Evolutionary conservation across 257 asterid genomes (phyloP), one percentile per base, ranked within the genome.

Genomic region (Ajuga chamaepitys): DNA sequence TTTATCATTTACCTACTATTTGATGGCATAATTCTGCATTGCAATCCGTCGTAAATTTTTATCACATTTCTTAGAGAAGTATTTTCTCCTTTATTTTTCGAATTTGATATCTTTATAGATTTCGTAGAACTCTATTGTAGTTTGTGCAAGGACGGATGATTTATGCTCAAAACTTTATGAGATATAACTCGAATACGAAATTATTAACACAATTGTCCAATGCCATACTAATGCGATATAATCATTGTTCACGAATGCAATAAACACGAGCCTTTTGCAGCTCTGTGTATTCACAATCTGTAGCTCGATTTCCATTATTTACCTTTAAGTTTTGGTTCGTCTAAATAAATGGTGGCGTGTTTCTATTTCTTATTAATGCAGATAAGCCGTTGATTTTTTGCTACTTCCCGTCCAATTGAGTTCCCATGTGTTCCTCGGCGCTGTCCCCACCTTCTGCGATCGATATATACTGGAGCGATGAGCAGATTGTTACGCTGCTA

Each of bases 391-490:
- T 16, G 9, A 25, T 7, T 13, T 61, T 60, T 66, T 55, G 68
- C 26, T 35, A 35, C 25, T 46, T 40, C 67, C 45, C 34, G 1
- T 50, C 38, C 62, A 34, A 67, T 72, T 38, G n/a, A 68, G 67
- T 64, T 64, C 61, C 68, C 53, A 87, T 90, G 97, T 73, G 74
- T 75, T 83, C 87, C 72, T 77, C 81, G 2, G 69, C 74, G 1
- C 58, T 66, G 42, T 59, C 73, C 48, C 26, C 67, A 16, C 64
- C 64, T 58, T 55, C 58, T 56, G 82, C 66, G 46, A 70, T 70
- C 18, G 67, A 47, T 59, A 38, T 60, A 26, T 46, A 35, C 56
- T 75, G 74, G 78, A 75, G 67, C 9, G 85, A 86, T 18, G 85
- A 83, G 32, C 70, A 78, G 30, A 73, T 83, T 24, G 37, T 81